Evolutionary conservation across 2,329 filamentous ascomycete genomes (phyloP).

Genomic region (Aspergillus fumigatus): DNA sequence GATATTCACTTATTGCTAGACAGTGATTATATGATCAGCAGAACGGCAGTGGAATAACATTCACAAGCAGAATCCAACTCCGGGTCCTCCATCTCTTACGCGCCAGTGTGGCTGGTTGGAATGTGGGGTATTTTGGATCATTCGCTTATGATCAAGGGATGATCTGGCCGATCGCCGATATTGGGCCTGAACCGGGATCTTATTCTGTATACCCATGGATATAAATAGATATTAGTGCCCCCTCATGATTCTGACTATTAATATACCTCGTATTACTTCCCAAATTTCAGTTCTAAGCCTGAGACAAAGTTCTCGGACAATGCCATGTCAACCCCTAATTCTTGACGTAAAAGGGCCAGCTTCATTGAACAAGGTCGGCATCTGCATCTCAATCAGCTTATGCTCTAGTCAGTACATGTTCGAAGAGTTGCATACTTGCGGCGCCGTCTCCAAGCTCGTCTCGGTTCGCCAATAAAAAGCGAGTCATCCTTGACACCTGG

Average conservation of each 20-base stretch:
- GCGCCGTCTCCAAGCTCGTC: constrained; percentile 20
- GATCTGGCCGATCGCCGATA: not conserved
- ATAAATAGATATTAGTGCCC: too few relatives aligned
- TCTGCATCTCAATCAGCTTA: constrained; percentile 13
- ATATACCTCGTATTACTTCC: too few relatives aligned
- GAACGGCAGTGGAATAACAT: not conserved
- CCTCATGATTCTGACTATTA: not conserved
- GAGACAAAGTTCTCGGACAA: too few relatives aligned
- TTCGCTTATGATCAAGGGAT: not conserved
- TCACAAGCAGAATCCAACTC: not conserved
- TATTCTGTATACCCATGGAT: not conserved
- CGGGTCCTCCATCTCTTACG: not conserved
- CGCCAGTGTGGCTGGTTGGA: not conserved
- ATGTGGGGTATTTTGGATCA: not conserved
- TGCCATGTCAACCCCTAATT: not conserved
- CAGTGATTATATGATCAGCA: not conserved
- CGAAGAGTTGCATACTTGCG: constrained; percentile 21
- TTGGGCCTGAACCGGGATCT: not conserved
- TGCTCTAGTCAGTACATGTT: not conserved
- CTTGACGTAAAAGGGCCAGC: constrained; percentile 22
- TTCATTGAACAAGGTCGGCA: constrained; percentile 25
- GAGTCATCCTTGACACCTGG: constrained; percentile 22
- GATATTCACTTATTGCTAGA: not conserved
- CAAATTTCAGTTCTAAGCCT: too few relatives aligned
- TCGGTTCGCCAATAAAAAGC: constrained; percentile 26